Base-by-base conservation (phyloP, 2,329 filamentous ascomycete genomes). In the Colletotrichum godetiae region DNA sequence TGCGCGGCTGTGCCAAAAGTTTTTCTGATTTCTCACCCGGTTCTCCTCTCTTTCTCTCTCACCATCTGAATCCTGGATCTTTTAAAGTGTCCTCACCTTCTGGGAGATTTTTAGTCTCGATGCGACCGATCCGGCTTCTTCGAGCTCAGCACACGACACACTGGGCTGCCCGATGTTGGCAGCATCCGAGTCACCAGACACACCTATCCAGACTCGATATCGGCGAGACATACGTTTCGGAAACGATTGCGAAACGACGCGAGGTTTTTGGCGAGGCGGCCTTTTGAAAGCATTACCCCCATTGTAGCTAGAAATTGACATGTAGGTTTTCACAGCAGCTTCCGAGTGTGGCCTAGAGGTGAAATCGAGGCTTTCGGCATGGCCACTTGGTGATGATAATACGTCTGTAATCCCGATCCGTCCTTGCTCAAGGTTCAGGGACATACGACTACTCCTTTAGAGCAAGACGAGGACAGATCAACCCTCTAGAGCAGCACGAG, bases 101-200 rank as follows among this genome's bases (percentile, higher is more conserved):
- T 70, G 65, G 63, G 71, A 70, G 71, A 63, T 66, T 63, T 74
- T 61, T 75, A 75, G 73, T 70, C 73, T 75, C 73, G 73, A 75
- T 49, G 37, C 73, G 71, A 70, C 57, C 73, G 70, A 67, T 66
- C 53, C 65, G 59, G 53, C 61, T 70, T 65, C 33, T 59, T 53
- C 57, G 61, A 62, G 56, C 52, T 74, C 46, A 52, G 42, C 52
- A 55, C 27, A 12, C 71, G 56, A 66, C 57, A 49, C 56, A 13
- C 52, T 61, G 61, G 46, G 61, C 68, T 64, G 56, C 52, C 46
- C 71, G 71, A 72, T 57, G 29, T 35, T 24, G 37, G 49, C 71
- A 67, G 61, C 71, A 67, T 42, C 61, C 61, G 68, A 66, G 55
- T 69, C 49, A 53, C 27, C 37, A 69, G 53, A 46, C 59, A 69